Conservation (phyloP, 225 moss, liverwort and hornwort genomes). For the Marchantia paleacea region DNA sequence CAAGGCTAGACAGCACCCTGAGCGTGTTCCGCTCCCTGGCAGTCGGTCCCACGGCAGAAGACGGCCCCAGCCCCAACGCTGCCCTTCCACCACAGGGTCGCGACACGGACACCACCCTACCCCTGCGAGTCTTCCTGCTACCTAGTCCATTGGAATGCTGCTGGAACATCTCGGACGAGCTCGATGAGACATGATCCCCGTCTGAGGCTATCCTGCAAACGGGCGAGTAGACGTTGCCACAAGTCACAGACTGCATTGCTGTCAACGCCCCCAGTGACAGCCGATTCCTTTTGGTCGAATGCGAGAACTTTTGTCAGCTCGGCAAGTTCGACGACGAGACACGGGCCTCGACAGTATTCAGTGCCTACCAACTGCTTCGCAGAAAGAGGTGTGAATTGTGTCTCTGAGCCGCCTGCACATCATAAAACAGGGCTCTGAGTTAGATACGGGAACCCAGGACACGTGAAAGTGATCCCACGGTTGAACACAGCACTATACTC, state of each 20-base stretch:
- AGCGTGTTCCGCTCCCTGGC: slow-evolving; percentile 19
- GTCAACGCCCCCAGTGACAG: background rate
- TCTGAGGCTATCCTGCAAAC: background rate
- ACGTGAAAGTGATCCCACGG: too few relatives aligned
- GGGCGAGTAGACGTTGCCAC: background rate
- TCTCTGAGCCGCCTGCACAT: too few relatives aligned
- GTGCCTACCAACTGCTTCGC: too few relatives aligned
- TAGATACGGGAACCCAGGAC: too few relatives aligned
- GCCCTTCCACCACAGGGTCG: slow-evolving; percentile 10
- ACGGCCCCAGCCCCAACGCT: slow-evolving; percentile 19
- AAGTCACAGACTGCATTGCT: slow-evolving; percentile 38
- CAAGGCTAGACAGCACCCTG: slow-evolving; percentile 36
- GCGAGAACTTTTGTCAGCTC: background rate
- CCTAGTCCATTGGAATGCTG: background rate
- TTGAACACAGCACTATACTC: too few relatives aligned
- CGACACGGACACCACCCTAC: background rate
- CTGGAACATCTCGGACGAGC: slow-evolving; percentile 25
- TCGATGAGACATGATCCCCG: slow-evolving; percentile 18
- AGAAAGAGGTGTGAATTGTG: too few relatives aligned
- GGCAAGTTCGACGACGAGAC: too few relatives aligned
- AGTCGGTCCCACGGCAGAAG: background rate
- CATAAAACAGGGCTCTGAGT: too few relatives aligned
- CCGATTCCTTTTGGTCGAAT: background rate
- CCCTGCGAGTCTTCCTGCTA: background rate
- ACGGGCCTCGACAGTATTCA: too few relatives aligned